Evolutionary conservation across 2,329 filamentous ascomycete species (phyloP).

Genomic region (Cladophialophora carrionii): DNA sequence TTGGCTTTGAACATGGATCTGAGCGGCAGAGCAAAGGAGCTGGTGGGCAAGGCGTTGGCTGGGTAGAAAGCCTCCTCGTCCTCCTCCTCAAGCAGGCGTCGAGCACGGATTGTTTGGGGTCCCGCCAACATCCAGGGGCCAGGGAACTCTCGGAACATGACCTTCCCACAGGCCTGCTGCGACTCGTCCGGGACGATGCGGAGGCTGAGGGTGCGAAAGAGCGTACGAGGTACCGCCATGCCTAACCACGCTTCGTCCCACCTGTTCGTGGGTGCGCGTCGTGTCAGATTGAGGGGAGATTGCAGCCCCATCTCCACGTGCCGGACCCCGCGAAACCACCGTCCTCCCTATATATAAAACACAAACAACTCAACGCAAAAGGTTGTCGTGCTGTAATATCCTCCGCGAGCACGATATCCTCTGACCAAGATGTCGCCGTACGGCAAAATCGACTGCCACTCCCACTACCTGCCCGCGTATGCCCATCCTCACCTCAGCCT

Average conservation of each 20-base stretch:
- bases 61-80: constrained; percentile 26
- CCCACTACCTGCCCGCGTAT: constrained; percentile 34
- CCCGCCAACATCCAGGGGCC: not conserved
- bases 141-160: not conserved
- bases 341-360: not conserved
- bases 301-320: not conserved
- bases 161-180: not conserved
- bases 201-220: not conserved
- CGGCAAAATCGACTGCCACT: constrained; percentile 37
- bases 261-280: constrained; percentile 14
- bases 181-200: not conserved
- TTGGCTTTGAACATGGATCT: constrained; percentile 66
- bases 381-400: not conserved
- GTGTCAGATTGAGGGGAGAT: constrained; percentile 5
- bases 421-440: constrained; percentile 28
- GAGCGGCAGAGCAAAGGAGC: constrained; percentile 62
- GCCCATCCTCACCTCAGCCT: constrained; percentile 4
- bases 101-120: not conserved
- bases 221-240: not conserved
- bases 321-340: constrained; percentile 6
- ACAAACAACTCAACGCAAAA: not conserved
- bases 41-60: constrained; percentile 67
- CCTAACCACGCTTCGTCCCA: constrained; percentile 3
- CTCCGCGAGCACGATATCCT: not conserved
- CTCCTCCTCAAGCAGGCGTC: not conserved